A percentile compares a stretch with the other conserved stretches of the same genome.
phyloP scores from a whole-genome alignment of 768 basidiomycete genomes.

The Sarcodon aspratus region DNA sequence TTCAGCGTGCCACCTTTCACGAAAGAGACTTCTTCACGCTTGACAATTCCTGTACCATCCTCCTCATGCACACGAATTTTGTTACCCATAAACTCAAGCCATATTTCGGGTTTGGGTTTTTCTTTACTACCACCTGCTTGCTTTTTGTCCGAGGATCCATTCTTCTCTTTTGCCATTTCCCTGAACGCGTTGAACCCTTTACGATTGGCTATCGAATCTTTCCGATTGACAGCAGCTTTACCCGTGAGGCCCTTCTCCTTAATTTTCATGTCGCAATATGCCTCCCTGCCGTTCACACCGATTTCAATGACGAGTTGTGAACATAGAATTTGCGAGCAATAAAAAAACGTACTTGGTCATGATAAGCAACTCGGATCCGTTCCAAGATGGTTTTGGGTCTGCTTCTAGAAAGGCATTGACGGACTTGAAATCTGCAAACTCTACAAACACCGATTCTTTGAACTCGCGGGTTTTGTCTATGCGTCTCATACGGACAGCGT shows the following conservation, averaged over 20 bases:
- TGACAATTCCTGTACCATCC: constrained; percentile 32
- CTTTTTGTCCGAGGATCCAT: constrained; percentile 15
- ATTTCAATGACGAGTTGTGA: not conserved
- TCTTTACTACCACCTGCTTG: constrained; percentile 20
- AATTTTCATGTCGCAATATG: constrained; percentile 92
- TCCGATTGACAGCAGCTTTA: constrained; percentile 50
- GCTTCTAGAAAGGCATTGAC: constrained; percentile 69
- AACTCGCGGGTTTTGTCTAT: constrained; percentile 70
- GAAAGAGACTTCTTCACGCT: constrained; percentile 29
- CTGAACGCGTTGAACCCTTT: constrained; percentile 75
- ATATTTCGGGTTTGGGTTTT: constrained; percentile 41
- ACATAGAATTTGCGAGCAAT: not conserved
- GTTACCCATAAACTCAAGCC: constrained; percentile 64
- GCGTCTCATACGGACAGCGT: constrained; percentile 82
- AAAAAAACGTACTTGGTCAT: constrained; percentile 69
- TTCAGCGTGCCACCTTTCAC: constrained; percentile 33
- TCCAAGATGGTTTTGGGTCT: constrained; percentile 73
- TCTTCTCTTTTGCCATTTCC: constrained; percentile 36
- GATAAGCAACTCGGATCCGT: constrained; percentile 62
- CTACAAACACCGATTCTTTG: constrained; percentile 93
- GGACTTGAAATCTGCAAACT: constrained; percentile 64
- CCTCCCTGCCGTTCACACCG: constrained; percentile 36
- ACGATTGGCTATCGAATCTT: constrained; percentile 36
- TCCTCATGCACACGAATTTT: constrained; percentile 55
- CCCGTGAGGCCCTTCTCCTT: constrained; percentile 85